Conservation (phyloP, 257 asterid species). For the Verbena officinalis region DNA sequence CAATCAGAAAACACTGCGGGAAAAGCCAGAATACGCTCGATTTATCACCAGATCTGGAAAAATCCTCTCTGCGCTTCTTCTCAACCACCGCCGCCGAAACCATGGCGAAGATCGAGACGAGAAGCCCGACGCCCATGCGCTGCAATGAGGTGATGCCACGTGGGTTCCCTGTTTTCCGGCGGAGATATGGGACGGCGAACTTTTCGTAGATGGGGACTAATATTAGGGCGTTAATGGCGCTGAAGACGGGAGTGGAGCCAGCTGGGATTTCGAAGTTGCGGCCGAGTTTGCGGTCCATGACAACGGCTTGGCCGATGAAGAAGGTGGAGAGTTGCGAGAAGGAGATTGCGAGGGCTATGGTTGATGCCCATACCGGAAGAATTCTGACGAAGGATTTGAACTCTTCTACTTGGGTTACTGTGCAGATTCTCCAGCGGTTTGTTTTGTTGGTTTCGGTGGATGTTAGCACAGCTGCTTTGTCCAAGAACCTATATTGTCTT, state of each 20-base stretch:
- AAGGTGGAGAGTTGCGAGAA: conserved; percentile 75
- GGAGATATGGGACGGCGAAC: conserved; percentile 52
- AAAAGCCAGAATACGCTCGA: conserved; percentile 66
- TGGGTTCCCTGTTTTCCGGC: conserved; percentile 58
- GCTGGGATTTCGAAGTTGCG: conserved; percentile 51
- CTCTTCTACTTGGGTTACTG: conserved; percentile 76
- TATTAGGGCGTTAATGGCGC: conserved; percentile 62
- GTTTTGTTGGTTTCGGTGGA: conserved; percentile 35
- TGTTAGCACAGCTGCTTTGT: conserved; percentile 60
- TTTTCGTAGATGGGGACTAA: conserved; percentile 72
- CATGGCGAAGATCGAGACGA: conserved; percentile 69
- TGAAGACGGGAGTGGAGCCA: conserved; percentile 63
- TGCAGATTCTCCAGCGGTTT: conserved; percentile 64
- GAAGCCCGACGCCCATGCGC: conserved; percentile 70
- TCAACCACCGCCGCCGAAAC: conserved; percentile 68
- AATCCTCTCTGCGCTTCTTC: conserved; percentile 39
- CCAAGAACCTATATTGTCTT: conserved; percentile 72
- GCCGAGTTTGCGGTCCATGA: conserved; percentile 48
- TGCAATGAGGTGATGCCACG: conserved; percentile 72
- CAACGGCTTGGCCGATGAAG: conserved; percentile 64
- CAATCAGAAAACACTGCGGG: conserved; percentile 68
- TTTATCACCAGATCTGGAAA: background rate
- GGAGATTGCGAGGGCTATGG: conserved; percentile 74
- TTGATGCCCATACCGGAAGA: conserved; percentile 71
- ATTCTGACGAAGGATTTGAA: conserved; percentile 63